phyloP scores from a whole-genome alignment of 345 rosid species.

The Eutrema yunnanense region DNA sequence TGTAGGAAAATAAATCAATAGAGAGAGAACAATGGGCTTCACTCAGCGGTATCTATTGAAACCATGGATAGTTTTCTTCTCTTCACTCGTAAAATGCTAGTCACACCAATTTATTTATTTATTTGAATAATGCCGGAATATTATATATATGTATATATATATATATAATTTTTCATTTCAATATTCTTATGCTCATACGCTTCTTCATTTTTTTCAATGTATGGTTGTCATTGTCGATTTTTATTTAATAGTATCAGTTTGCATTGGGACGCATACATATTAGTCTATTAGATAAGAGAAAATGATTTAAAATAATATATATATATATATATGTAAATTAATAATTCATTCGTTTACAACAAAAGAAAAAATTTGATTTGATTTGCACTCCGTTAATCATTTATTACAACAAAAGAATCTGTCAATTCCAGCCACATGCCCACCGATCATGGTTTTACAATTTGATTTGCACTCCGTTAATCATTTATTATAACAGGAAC shows the following conservation, averaged over 20 bases:
- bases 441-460: slow-evolving; percentile 11
- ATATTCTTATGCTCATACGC: not conserved
- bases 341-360: not conserved
- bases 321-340: not conserved
- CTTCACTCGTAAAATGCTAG: not conserved
- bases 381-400: too few relatives aligned
- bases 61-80: slow-evolving; percentile 6
- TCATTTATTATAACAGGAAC: not conserved
- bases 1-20: not conserved
- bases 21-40: slow-evolving; percentile 23
- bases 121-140: not conserved
- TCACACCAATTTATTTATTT: slow-evolving; percentile 4
- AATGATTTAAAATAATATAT: not conserved
- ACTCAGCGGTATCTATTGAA: slow-evolving; percentile 17
- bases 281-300: not conserved
- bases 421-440: slow-evolving; percentile 14
- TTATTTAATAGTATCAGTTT: not conserved
- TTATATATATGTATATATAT: not conserved
- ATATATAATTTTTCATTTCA: not conserved
- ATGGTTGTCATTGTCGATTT: slow-evolving; percentile 16
- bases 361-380: too few relatives aligned
- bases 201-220: not conserved
- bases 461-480: not conserved
- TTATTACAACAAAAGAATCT: too few relatives aligned
- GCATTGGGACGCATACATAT: not conserved